Evolutionary conservation across 768 basidiomycete genomes (phyloP).

Genomic region (Rickenella mellea): DNA sequence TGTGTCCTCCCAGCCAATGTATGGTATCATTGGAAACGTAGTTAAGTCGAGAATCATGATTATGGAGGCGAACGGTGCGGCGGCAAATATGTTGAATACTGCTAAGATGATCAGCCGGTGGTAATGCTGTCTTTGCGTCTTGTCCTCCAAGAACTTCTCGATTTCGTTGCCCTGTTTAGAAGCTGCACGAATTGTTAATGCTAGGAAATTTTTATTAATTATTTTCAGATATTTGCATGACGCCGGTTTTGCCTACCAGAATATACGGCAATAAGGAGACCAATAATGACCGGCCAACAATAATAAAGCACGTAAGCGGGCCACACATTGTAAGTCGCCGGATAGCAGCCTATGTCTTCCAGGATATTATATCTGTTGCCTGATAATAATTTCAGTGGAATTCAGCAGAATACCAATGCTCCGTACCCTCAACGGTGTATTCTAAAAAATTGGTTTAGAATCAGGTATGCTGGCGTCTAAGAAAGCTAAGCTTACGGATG

Average conservation of each 20-base stretch:
- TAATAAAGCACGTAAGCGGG: slow-evolving; percentile 34
- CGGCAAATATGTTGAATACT: slow-evolving; percentile 33
- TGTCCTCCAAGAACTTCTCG: slow-evolving; percentile 26
- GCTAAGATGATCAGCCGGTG: slow-evolving; percentile 52
- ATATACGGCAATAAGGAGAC: slow-evolving; percentile 19
- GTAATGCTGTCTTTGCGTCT: slow-evolving; percentile 40
- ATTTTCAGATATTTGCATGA: too few relatives aligned
- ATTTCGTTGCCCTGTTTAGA: slow-evolving; percentile 31
- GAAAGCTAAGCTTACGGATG: slow-evolving; percentile 25
- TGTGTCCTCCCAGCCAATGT: slow-evolving; percentile 39
- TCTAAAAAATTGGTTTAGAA: not conserved
- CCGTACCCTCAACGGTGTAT: not conserved
- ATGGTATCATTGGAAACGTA: slow-evolving; percentile 25
- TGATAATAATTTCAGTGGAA: slow-evolving; percentile 19
- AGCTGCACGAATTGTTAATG: slow-evolving; percentile 32
- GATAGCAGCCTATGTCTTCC: slow-evolving; percentile 49
- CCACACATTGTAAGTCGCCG: slow-evolving; percentile 38
- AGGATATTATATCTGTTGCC: slow-evolving; percentile 53
- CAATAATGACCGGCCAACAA: slow-evolving; percentile 16
- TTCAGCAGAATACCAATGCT: not conserved
- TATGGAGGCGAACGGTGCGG: slow-evolving; percentile 31
- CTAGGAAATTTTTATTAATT: too few relatives aligned
- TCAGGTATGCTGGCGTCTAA: too few relatives aligned
- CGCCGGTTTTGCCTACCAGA: too few relatives aligned
- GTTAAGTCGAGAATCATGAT: slow-evolving; percentile 26